Percentiles rank a stretch among this genome's conserved stretches.
Evolutionary conservation across 2,329 filamentous ascomycete genomes (phyloP).

Genomic region (Teratosphaeria nubilosa): DNA sequence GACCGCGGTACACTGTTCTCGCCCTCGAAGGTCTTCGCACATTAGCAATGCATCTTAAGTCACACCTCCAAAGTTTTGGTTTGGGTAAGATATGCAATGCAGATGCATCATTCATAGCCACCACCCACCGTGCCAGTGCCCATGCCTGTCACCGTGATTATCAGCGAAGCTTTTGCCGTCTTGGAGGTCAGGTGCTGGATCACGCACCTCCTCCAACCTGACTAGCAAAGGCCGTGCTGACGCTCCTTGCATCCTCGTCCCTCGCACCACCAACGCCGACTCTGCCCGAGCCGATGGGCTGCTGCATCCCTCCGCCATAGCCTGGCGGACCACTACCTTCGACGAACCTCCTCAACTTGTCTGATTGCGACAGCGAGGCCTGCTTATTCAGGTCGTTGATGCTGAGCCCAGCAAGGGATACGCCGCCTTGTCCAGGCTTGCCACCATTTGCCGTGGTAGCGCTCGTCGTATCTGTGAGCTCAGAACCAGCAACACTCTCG

Average conservation of each 20-base stretch:
- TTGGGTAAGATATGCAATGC: not conserved
- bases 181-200: not conserved
- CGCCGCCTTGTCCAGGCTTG: constrained; percentile 64
- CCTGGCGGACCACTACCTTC: constrained; percentile 43
- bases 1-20: not conserved
- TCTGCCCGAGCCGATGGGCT: constrained; percentile 47
- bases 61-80: not conserved
- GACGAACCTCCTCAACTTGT: constrained; percentile 88
- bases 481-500: constrained; percentile 84
- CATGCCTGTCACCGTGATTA: not conserved
- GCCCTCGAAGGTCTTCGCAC: not conserved
- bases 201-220: constrained; percentile 56
- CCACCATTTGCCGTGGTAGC: constrained; percentile 39
- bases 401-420: constrained; percentile 76
- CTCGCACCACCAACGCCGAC: constrained; percentile 36
- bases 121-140: not conserved
- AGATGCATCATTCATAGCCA: not conserved
- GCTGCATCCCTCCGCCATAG: constrained; percentile 33
- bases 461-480: constrained; percentile 75
- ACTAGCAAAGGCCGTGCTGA: constrained; percentile 93
- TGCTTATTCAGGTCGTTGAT: constrained; percentile 62
- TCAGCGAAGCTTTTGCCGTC: not conserved
- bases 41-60: not conserved
- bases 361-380: constrained; percentile 67
- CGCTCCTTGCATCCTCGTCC: constrained; percentile 91